Conservation (phyloP, 2,329 filamentous ascomycete genomes). For the Colletotrichum spinosum region DNA sequence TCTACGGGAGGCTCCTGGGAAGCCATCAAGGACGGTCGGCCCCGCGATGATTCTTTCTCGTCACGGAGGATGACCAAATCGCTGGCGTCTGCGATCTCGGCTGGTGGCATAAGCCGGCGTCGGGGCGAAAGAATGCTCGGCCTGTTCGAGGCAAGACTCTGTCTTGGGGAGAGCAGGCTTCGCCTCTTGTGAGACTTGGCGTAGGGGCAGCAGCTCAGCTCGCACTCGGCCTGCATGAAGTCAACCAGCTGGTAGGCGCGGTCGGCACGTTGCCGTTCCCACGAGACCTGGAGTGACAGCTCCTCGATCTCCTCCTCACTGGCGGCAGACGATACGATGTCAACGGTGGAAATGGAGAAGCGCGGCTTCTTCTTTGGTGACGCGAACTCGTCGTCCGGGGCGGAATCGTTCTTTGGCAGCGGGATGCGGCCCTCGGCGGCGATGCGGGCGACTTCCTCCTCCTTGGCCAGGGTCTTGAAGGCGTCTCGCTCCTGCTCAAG, state of each 20-base stretch:
- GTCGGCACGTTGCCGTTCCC: slow-evolving; percentile 73
- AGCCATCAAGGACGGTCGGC: slow-evolving; percentile 40
- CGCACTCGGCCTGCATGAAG: slow-evolving; percentile 81
- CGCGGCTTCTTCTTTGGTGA: slow-evolving; percentile 67
- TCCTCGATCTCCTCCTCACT: slow-evolving; percentile 71
- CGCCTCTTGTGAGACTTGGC: slow-evolving; percentile 52
- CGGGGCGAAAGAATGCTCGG: slow-evolving; percentile 48
- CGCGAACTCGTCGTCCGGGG: slow-evolving; percentile 69
- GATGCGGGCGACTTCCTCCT: slow-evolving; percentile 79
- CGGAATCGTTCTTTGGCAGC: slow-evolving; percentile 63
- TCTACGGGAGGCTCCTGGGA: slow-evolving; percentile 45
- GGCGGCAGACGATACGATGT: slow-evolving; percentile 65
- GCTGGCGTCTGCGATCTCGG: slow-evolving; percentile 54
- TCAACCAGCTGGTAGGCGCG: slow-evolving; percentile 79
- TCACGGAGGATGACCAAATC: slow-evolving; percentile 56
- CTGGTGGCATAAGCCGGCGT: slow-evolving; percentile 49
- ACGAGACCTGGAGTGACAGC: slow-evolving; percentile 62
- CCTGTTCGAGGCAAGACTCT: slow-evolving; percentile 48
- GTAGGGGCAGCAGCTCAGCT: slow-evolving; percentile 74
- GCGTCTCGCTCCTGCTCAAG: slow-evolving; percentile 81
- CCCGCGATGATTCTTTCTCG: slow-evolving; percentile 30
- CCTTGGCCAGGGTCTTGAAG: slow-evolving; percentile 77
- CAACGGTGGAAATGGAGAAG: slow-evolving; percentile 59
- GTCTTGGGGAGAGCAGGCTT: slow-evolving; percentile 48
- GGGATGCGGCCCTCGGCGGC: slow-evolving; percentile 78